phyloP scores from a whole-genome alignment of 352 stramenopile genomes.

The Phytophthora quininea region DNA sequence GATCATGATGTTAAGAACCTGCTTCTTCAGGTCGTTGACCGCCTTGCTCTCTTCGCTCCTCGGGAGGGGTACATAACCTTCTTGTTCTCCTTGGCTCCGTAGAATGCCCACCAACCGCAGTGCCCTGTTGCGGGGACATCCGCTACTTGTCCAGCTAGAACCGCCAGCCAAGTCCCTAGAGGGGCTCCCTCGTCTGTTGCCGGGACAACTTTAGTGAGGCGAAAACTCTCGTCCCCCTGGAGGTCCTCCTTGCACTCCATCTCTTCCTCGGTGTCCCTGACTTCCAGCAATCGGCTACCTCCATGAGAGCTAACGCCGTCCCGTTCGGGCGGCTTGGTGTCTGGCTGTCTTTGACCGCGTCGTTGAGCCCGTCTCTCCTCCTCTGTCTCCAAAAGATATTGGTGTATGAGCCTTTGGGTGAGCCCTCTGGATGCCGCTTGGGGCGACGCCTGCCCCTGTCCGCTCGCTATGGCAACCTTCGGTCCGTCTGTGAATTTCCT shows the following conservation, averaged over 20 bases:
- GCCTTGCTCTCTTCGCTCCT: neutral
- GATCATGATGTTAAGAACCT: conserved; percentile 6
- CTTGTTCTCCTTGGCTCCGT: neutral
- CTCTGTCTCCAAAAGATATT: neutral
- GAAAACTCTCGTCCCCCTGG: neutral
- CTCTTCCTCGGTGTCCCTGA: too few relatives aligned
- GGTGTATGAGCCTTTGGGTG: neutral
- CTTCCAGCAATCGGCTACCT: neutral
- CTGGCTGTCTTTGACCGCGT: neutral
- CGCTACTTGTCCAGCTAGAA: neutral
- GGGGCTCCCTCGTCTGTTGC: neutral
- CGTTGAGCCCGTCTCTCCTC: neutral
- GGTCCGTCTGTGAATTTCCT: too few relatives aligned
- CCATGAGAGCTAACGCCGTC: neutral
- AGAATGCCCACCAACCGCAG: conserved; percentile 5
- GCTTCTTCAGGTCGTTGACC: neutral
- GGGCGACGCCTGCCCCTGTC: too few relatives aligned
- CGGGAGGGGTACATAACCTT: too few relatives aligned
- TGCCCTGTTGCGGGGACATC: conserved; percentile 5
- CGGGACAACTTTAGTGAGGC: neutral
- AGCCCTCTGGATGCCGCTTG: too few relatives aligned
- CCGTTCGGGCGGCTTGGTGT: neutral
- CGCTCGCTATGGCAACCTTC: too few relatives aligned
- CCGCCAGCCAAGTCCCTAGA: neutral
- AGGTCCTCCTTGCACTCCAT: too few relatives aligned